Evolutionary conservation across 306 rosid genomes (phyloP).

Genomic region (Vigna trinervia): DNA sequence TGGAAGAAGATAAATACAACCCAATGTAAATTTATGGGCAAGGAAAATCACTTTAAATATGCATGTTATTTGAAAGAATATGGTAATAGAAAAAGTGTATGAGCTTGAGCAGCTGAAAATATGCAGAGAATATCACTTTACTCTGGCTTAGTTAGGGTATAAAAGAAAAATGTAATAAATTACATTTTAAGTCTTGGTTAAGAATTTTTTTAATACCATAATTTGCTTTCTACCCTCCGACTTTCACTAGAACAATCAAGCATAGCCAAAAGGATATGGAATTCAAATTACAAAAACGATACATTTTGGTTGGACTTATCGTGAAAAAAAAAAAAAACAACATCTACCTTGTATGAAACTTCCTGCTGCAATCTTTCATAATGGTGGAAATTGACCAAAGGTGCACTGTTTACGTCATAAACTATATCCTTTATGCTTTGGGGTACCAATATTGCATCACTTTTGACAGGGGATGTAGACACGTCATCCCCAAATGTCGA

Average conservation of each 20-base stretch:
- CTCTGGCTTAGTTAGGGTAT: not conserved
- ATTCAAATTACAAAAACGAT: not conserved
- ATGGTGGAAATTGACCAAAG: conserved; percentile 79
- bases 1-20: conserved; percentile 10
- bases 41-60: conserved; percentile 6
- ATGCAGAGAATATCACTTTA: not conserved
- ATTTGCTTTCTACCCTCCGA: not conserved
- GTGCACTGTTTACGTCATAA: conserved; percentile 64
- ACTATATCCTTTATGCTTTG: conserved; percentile 56
- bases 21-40: conserved; percentile 7
- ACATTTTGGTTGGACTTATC: not conserved
- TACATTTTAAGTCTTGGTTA: not conserved
- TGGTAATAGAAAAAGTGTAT: not conserved
- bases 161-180: not conserved
- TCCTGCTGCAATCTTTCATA: conserved; percentile 80
- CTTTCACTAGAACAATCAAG: conserved; percentile 25
- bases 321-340: conserved; percentile 29
- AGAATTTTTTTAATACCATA: not conserved
- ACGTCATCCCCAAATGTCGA: conserved; percentile 50
- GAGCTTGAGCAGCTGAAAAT: not conserved
- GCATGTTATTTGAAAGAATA: conserved; percentile 3
- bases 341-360: conserved; percentile 62
- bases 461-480: conserved; percentile 56
- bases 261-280: conserved; percentile 12
- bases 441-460: conserved; percentile 68